A percentile compares a stretch with the other conserved stretches of the same genome.
These are phyloP conservation scores for Suillus subalutaceus DNA, from an alignment of 768 basidiomycete species.

Conservation along the genomic window DNA sequence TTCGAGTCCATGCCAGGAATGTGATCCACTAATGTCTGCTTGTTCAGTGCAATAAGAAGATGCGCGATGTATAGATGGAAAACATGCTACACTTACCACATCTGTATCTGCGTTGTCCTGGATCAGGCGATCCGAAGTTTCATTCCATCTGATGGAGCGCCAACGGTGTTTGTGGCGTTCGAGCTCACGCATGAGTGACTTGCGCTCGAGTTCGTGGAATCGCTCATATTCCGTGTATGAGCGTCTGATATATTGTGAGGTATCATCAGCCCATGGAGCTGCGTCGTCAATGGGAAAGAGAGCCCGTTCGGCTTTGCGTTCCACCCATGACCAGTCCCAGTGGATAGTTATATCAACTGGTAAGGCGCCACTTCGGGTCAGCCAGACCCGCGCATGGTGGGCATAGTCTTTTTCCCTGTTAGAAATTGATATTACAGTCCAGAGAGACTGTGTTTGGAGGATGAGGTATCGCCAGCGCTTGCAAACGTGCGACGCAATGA, in stretches of 20 bases:
- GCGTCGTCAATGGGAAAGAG: constrained; percentile 7
- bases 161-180: constrained; percentile 8
- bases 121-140: not conserved
- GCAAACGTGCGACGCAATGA: constrained; percentile 60
- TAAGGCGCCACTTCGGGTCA: constrained; percentile 2
- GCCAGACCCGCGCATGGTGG: constrained; percentile 1
- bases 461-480: constrained; percentile 57
- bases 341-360: not conserved
- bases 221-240: constrained; percentile 7
- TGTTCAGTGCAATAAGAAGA: constrained; percentile 1
- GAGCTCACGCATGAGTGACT: constrained; percentile 7
- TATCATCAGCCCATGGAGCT: constrained; percentile 7
- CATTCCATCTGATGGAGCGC: constrained; percentile 3
- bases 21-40: constrained; percentile 1
- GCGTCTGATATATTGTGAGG: not conserved
- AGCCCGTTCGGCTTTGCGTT: not conserved
- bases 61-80: not conserved
- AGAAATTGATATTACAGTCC: constrained; percentile 34
- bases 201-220: not conserved
- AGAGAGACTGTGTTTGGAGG: constrained; percentile 57
- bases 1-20: not conserved
- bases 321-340: constrained; percentile 3
- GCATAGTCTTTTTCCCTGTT: constrained; percentile 4
- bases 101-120: not conserved
- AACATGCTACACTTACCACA: not conserved